Conservation (phyloP, 2,329 filamentous ascomycete genomes). For the Aspergillus nomiae region DNA sequence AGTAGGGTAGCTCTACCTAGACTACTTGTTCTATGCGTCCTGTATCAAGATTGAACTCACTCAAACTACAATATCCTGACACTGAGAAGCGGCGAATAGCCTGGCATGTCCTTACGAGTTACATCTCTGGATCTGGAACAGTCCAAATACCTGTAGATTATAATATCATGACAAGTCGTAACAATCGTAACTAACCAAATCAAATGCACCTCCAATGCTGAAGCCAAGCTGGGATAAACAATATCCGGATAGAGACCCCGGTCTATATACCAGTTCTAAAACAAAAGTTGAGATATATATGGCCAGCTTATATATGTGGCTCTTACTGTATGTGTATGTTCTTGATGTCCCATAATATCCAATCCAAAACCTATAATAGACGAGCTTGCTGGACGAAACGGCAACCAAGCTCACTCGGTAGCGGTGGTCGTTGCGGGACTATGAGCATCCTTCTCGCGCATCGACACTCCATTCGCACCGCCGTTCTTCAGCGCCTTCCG, state of each 20-base stretch:
- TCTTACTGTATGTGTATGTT: neutral
- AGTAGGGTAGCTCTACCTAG: too few species aligned
- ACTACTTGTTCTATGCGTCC: too few species aligned
- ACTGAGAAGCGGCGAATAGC: too few species aligned
- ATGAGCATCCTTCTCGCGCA: conserved; percentile 19
- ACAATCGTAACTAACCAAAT: conserved; percentile 2
- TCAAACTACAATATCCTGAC: too few species aligned
- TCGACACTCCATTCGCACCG: conserved; percentile 1
- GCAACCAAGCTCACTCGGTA: neutral
- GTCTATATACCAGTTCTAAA: conserved; percentile 7
- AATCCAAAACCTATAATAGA: neutral
- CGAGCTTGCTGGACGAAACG: neutral
- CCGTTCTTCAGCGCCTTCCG: conserved; percentile 34
- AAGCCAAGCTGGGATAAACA: conserved; percentile 1
- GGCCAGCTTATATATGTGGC: conserved; percentile 4
- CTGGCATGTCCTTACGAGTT: too few species aligned
- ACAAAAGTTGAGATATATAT: conserved; percentile 5
- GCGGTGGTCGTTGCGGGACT: conserved; percentile 8
- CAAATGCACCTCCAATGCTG: neutral
- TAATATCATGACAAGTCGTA: neutral
- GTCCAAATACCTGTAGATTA: neutral
- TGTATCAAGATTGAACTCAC: too few species aligned
- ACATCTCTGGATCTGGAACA: neutral
- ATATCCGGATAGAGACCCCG: neutral
- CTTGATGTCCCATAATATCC: neutral